Percentiles rank a stretch among this genome's conserved stretches.
phyloP scores from a whole-genome alignment of 352 stramenopile genomes.

The Globisporangium paddicum region DNA sequence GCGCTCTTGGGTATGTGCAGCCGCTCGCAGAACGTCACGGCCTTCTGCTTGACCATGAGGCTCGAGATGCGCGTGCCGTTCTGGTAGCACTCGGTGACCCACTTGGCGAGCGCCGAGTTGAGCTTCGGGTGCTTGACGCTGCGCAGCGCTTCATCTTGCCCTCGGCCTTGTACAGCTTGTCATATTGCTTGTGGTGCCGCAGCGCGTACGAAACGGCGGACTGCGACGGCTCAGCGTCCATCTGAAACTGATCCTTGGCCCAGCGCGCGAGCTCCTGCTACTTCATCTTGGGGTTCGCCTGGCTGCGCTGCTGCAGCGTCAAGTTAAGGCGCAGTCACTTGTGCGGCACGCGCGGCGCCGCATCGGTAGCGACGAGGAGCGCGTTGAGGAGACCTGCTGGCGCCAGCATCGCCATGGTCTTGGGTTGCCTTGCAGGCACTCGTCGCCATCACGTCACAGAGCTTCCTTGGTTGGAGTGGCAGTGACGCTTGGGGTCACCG shows the following conservation, averaged over 20 bases:
- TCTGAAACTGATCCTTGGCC: slow-evolving; percentile 14
- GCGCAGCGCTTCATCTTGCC: slow-evolving; percentile 13
- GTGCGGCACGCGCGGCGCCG: slow-evolving; percentile 1
- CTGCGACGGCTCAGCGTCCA: slow-evolving; percentile 16
- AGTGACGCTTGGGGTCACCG: too few relatives aligned
- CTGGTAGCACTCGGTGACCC: slow-evolving; percentile 9
- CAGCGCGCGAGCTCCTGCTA: slow-evolving; percentile 17
- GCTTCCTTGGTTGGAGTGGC: too few relatives aligned
- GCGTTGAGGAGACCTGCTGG: too few relatives aligned
- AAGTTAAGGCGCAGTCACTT: slow-evolving; percentile 17
- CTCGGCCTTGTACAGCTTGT: slow-evolving; percentile 9
- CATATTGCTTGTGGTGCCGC: slow-evolving; percentile 13
- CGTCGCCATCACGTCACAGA: too few relatives aligned
- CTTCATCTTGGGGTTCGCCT: slow-evolving; percentile 18
- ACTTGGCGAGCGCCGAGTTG: slow-evolving; percentile 15
- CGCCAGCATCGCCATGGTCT: too few relatives aligned
- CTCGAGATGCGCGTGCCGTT: slow-evolving; percentile 15
- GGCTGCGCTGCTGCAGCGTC: slow-evolving; percentile 16
- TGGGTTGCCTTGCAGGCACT: too few relatives aligned
- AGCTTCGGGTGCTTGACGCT: slow-evolving; percentile 16
- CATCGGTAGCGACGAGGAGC: too few relatives aligned
- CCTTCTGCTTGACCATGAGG: slow-evolving; percentile 17
- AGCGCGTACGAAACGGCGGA: slow-evolving; percentile 19
- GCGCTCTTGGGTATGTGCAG: slow-evolving; percentile 9
- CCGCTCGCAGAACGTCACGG: slow-evolving; percentile 10